Base-by-base conservation (phyloP, 768 basidiomycete species). In the Pleurotus eryngii region DNA sequence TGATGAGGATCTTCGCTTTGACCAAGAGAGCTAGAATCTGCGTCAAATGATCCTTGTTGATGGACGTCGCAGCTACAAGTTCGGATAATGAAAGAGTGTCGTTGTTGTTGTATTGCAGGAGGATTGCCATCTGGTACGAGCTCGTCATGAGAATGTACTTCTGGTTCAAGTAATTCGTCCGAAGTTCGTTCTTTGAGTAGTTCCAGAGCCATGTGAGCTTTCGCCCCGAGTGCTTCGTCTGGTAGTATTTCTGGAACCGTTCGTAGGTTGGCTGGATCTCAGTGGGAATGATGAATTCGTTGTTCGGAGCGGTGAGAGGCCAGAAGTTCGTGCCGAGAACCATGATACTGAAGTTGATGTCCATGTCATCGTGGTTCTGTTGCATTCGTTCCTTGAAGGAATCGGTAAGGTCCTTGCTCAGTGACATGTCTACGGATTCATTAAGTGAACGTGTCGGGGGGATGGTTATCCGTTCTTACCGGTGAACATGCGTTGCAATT, bases 171-270 rank as follows among this genome's bases (percentile, higher is more conserved):
- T 97, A 94, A 67, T 90, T 95, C 61, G 95, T 95, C 56, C 89
- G 85, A 5, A 99, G 81, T 69, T 99, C 97, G 74, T 95, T 95
- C 77, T 96, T 96, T 56, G 88, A 94, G 70, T 95, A 92, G 67
- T 98, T 96, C 97, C 97, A 99, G 8, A 98, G 75, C 96, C 96
- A 99, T 0, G 92, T 95, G 43, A 99, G 81, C 68, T 96, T 96
- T 59, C 96, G 89, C 12, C 95, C 96, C 2, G 89, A 91, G 70
- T 96, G 93, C 71, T 95, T 94, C 67, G 85, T 86, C 67, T 92
- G 90, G 70, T 98, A 98, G 76, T 94, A 98, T 59, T 86, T 85
- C 60, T 86, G 84, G 80, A 98, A 99, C 45, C 92, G 85, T 58
- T 95, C 89, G 68, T 95, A 94, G 6, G 90, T 92, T 18, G 90